phyloP scores from a whole-genome alignment of 169 alveolate genomes.

The Cyclospora cayetanensis region DNA sequence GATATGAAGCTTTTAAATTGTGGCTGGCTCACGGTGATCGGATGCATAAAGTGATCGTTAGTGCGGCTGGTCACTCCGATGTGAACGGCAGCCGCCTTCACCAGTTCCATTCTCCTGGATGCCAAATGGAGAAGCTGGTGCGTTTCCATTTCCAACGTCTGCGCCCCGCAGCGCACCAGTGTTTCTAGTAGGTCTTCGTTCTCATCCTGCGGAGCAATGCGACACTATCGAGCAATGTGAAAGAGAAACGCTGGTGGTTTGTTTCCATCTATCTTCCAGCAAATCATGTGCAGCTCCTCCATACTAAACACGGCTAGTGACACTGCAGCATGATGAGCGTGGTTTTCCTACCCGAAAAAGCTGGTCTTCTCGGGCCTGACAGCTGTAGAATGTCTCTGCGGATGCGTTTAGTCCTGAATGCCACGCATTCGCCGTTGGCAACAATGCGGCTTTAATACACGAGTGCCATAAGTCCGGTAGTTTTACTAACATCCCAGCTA shows the following conservation, averaged over 20 bases:
- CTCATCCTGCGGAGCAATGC: constrained; percentile 60
- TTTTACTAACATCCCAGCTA: no score
- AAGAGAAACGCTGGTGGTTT: not conserved
- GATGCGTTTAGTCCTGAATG: constrained; percentile 71
- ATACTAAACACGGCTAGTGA: not conserved
- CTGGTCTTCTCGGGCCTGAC: constrained; percentile 75
- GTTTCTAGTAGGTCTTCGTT: constrained; percentile 68
- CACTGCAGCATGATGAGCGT: not conserved
- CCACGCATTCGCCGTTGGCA: not conserved
- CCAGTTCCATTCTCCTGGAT: constrained; percentile 58
- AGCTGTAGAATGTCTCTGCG: constrained; percentile 75
- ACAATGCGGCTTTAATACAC: no score
- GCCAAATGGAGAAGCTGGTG: constrained; percentile 74
- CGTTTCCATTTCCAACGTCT: constrained; percentile 75
- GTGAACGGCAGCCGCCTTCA: constrained; percentile 72
- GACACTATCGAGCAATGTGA: no score
- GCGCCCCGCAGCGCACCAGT: constrained; percentile 67
- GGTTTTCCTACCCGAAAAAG: constrained; percentile 30
- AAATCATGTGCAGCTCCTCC: not conserved
- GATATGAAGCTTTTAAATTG: not conserved
- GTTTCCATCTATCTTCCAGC: not conserved
- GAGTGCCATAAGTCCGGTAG: no score
- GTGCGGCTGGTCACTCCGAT: constrained; percentile 74
- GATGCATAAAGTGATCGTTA: constrained; percentile 69
- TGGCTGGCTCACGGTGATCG: constrained; percentile 55